These are phyloP conservation scores for Amanita jacksonii DNA, from an alignment of 768 basidiomycete species.

Conservation along the genomic window DNA sequence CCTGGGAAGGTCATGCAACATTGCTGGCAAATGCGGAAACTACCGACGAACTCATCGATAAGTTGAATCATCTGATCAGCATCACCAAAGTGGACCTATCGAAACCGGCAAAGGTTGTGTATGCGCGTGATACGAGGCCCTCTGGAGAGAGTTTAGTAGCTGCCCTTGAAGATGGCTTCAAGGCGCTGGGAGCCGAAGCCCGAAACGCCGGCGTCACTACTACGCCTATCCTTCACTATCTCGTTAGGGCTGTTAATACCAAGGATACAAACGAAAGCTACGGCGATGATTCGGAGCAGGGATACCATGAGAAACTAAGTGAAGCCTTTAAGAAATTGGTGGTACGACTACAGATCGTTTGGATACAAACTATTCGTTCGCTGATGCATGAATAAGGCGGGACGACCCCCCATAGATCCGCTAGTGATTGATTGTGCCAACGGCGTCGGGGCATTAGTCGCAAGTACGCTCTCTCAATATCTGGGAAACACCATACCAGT, in stretches of 20 bases:
- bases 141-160: constrained; percentile 69
- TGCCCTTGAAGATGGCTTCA: constrained; percentile 77
- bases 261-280: constrained; percentile 69
- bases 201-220: constrained; percentile 81
- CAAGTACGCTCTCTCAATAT: constrained; percentile 47
- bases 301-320: constrained; percentile 78
- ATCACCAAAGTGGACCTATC: constrained; percentile 66
- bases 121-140: constrained; percentile 89
- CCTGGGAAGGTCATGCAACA: constrained; percentile 90
- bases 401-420: constrained; percentile 44
- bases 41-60: constrained; percentile 60
- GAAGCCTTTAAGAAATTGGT: constrained; percentile 79
- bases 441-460: constrained; percentile 81
- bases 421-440: constrained; percentile 97
- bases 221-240: constrained; percentile 92
- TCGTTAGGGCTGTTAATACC: constrained; percentile 85
- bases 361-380: constrained; percentile 5
- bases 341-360: constrained; percentile 36
- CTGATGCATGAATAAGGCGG: constrained; percentile 31
- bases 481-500: constrained; percentile 56
- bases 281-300: constrained; percentile 72
- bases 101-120: constrained; percentile 75
- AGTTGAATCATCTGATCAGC: constrained; percentile 53
- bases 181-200: constrained; percentile 55
- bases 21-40: constrained; percentile 74